These are phyloP conservation scores for Lepiota subincarnata DNA, from an alignment of 768 basidiomycete genomes.

Conservation along the genomic window DNA sequence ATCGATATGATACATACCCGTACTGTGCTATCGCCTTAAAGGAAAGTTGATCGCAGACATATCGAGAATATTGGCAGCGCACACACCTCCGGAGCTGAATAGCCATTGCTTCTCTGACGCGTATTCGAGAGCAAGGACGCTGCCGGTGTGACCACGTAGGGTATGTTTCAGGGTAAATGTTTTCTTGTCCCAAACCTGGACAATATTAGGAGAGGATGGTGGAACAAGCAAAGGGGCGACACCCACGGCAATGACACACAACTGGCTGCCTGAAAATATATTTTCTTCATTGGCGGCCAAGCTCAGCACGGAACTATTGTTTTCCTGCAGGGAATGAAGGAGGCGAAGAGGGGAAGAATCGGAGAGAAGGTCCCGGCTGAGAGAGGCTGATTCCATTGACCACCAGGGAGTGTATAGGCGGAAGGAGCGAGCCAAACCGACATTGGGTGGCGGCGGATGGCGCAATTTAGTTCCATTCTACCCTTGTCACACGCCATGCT, in stretches of 20 bases:
- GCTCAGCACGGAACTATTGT: constrained; percentile 67
- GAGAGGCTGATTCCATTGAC: constrained; percentile 42
- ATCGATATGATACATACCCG: constrained; percentile 46
- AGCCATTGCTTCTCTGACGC: constrained; percentile 77
- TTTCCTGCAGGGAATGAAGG: constrained; percentile 68
- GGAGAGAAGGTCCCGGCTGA: constrained; percentile 51
- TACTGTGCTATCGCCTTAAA: constrained; percentile 85
- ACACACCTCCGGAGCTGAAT: constrained; percentile 83
- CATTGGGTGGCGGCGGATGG: too few species aligned
- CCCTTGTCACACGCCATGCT: too few species aligned
- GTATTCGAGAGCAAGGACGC: constrained; percentile 76
- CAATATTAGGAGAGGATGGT: neutral
- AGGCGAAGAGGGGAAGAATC: constrained; percentile 42
- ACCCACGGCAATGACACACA: constrained; percentile 68
- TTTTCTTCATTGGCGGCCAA: constrained; percentile 66
- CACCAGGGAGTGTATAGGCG: neutral
- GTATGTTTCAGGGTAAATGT: constrained; percentile 65
- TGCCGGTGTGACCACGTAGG: constrained; percentile 78
- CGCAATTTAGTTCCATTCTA: too few species aligned
- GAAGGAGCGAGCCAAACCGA: neutral
- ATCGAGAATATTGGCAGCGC: neutral
- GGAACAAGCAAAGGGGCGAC: neutral
- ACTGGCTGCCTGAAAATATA: constrained; percentile 84
- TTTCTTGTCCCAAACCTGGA: constrained; percentile 81
- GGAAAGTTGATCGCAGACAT: neutral